Conservation (phyloP, 2,329 filamentous ascomycete genomes). For the Colletotrichum sidae region DNA sequence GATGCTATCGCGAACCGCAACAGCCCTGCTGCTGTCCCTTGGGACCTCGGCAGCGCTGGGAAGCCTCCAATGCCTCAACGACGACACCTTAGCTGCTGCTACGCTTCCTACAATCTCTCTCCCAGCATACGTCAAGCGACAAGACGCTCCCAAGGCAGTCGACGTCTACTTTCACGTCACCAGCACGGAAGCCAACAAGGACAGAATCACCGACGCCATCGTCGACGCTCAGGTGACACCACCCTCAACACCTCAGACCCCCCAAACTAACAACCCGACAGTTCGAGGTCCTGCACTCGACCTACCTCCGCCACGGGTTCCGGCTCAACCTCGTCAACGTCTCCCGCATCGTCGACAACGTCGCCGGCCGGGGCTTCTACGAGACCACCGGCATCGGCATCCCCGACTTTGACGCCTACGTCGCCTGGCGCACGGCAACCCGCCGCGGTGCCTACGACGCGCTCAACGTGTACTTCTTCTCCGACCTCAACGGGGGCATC, state of each 20-base stretch:
- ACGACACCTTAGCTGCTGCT: conserved; percentile 1
- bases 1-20: conserved; percentile 3
- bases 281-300: conserved; percentile 32
- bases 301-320: conserved; percentile 30
- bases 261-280: background rate
- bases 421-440: conserved; percentile 44
- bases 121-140: conserved; percentile 15
- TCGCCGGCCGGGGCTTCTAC: conserved; percentile 26
- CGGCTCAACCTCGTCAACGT: conserved; percentile 29
- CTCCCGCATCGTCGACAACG: conserved; percentile 30
- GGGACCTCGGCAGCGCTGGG: conserved; percentile 8
- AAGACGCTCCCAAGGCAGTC: conserved; percentile 38
- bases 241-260: background rate
- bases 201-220: conserved; percentile 20
- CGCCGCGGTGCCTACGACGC: conserved; percentile 57
- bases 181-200: conserved; percentile 56
- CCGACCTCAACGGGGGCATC: conserved; percentile 22
- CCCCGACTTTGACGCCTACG: conserved; percentile 27
- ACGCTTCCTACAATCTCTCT: conserved; percentile 8
- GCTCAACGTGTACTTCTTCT: conserved; percentile 59
- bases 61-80: conserved; percentile 24
- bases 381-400: conserved; percentile 21
- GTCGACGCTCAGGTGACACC: conserved; percentile 30
- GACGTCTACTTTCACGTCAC: conserved; percentile 63
- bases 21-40: conserved; percentile 6